Evolutionary conservation across 2,329 filamentous ascomycete species (phyloP).

Genomic region (Pseudogymnoascus sp.): DNA sequence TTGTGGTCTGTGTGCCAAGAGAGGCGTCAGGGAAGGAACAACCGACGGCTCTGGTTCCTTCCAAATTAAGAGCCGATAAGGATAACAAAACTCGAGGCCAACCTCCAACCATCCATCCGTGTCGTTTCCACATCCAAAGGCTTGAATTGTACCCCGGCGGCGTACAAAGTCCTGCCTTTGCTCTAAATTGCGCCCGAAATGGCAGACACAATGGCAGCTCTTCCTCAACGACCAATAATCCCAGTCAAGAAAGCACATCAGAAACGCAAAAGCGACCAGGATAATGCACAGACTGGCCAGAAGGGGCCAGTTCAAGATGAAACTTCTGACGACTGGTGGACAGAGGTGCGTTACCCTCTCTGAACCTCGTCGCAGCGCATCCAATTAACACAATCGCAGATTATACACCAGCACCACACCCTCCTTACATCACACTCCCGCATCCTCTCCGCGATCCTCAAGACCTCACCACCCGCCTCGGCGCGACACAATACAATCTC

Average conservation of each 20-base stretch:
- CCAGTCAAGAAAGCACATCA: background rate
- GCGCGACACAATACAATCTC: background rate
- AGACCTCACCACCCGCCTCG: background rate
- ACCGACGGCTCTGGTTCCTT: background rate
- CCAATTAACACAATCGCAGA: background rate
- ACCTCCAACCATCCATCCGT: background rate
- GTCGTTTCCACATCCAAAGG: background rate
- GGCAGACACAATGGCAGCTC: background rate
- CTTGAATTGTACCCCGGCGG: background rate
- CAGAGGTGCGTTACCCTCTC: background rate
- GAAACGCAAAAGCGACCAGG: constrained; percentile 5
- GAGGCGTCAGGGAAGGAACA: background rate
- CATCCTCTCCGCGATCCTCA: constrained; percentile 5
- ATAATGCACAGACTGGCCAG: constrained; percentile 4
- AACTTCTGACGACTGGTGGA: constrained; percentile 4
- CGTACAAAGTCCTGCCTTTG: background rate
- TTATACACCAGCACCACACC: constrained; percentile 1
- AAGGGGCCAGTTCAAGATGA: background rate
- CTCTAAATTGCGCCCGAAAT: background rate
- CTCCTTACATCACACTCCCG: background rate
- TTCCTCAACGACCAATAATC: background rate
- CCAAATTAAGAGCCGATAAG: background rate
- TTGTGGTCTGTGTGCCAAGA: background rate
- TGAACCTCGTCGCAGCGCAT: background rate
- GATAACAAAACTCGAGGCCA: background rate